Conservation (phyloP, 305 asterid species). For the Fraxinus platypoda region DNA sequence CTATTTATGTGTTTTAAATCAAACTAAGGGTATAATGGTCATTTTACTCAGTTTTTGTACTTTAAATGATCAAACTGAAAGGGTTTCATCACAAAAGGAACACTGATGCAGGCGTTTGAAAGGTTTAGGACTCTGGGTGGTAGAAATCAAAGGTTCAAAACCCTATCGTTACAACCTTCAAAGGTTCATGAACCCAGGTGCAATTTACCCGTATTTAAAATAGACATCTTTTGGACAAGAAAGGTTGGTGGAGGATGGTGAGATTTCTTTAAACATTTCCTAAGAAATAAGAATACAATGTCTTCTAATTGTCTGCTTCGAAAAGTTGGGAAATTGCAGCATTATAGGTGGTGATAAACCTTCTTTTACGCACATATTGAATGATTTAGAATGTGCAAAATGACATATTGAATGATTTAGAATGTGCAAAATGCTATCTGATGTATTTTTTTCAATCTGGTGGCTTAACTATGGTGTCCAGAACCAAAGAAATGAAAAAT, state of each 20-base stretch:
- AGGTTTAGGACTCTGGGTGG: background rate
- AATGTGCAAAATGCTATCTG: background rate
- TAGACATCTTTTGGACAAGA: background rate
- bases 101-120: background rate
- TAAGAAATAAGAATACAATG: background rate
- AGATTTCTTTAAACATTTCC: slow-evolving; percentile 3
- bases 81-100: background rate
- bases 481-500: background rate
- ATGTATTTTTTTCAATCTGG: background rate
- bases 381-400: background rate
- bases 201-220: too few species aligned
- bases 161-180: background rate
- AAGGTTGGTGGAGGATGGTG: slow-evolving; percentile 3
- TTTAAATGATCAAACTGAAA: background rate
- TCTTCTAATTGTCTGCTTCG: background rate
- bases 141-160: background rate
- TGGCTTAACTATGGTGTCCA: background rate
- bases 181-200: background rate
- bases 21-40: background rate
- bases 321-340: background rate
- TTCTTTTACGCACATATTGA: background rate
- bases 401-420: background rate
- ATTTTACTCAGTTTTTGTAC: background rate
- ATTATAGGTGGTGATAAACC: background rate
- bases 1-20: background rate